Conservation (phyloP, 2,329 filamentous ascomycete species). For the Colletotrichum viniferum region DNA sequence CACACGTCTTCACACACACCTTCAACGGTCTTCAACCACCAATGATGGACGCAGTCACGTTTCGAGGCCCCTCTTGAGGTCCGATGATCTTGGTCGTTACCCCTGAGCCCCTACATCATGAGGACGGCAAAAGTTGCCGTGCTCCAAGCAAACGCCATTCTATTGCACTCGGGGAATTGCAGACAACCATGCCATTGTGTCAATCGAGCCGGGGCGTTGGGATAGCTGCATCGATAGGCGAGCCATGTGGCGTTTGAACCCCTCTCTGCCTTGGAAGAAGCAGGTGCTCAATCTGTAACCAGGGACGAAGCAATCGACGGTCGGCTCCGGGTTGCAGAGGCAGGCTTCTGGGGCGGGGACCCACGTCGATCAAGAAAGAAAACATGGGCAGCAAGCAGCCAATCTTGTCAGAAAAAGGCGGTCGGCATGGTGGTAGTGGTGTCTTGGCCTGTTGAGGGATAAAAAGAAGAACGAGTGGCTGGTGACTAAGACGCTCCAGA, state of each 20-base stretch:
- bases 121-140: not conserved
- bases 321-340: not conserved
- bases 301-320: not conserved
- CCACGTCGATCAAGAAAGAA: not conserved
- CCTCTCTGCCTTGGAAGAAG: not conserved
- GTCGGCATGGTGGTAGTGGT: not conserved
- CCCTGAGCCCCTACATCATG: not conserved
- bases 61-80: not conserved
- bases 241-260: not conserved
- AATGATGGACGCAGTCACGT: not conserved
- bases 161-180: not conserved
- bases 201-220: not conserved
- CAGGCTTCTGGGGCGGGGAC: not conserved
- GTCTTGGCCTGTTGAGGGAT: not conserved
- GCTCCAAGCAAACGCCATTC: not conserved
- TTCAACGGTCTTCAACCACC: not conserved
- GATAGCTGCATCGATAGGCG: not conserved
- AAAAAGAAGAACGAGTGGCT: not conserved
- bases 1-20: not conserved
- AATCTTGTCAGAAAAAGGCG: not conserved
- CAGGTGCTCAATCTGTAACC: not conserved
- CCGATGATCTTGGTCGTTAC: not conserved
- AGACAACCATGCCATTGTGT: not conserved
- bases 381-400: not conserved
- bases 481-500: not conserved